Conservation (phyloP, 257 asterid species). For the Prunella vulgaris region DNA sequence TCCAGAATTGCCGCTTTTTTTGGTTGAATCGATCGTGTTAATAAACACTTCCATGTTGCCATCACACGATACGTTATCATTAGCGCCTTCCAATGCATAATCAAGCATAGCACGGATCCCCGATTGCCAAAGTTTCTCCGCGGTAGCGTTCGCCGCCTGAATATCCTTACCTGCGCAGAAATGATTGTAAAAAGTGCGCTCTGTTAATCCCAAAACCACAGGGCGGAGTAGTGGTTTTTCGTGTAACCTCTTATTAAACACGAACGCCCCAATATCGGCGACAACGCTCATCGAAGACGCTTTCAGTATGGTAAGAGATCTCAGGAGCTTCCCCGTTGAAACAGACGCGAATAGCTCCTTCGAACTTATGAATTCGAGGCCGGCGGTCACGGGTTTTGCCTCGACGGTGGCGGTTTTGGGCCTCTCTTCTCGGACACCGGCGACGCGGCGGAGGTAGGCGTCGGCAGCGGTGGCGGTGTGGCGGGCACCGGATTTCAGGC, state of each 20-base stretch:
- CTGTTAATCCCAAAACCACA: slow-evolving; percentile 29
- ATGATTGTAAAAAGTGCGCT: slow-evolving; percentile 54
- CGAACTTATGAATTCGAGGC: not conserved
- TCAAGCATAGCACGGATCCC: slow-evolving; percentile 75
- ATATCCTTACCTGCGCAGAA: slow-evolving; percentile 73
- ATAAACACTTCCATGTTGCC: slow-evolving; percentile 40
- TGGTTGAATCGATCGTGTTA: slow-evolving; percentile 42
- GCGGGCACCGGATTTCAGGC: slow-evolving; percentile 36
- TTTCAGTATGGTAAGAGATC: slow-evolving; percentile 43
- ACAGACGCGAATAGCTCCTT: not conserved
- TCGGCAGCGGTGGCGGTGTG: slow-evolving; percentile 29
- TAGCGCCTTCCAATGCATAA: slow-evolving; percentile 76
- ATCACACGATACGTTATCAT: slow-evolving; percentile 54
- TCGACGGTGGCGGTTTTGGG: no score
- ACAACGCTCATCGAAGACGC: slow-evolving; percentile 36
- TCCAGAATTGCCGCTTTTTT: slow-evolving; percentile 25
- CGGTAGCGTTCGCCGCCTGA: slow-evolving; percentile 39
- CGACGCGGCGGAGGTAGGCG: not conserved
- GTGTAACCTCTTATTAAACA: slow-evolving; percentile 48
- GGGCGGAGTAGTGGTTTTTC: slow-evolving; percentile 29
- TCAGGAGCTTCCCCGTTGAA: slow-evolving; percentile 33
- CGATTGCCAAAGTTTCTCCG: slow-evolving; percentile 31
- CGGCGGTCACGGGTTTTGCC: not conserved
- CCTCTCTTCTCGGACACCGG: not conserved
- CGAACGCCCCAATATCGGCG: slow-evolving; percentile 51